These are phyloP conservation scores for Mrakia blollopis DNA, from an alignment of 768 basidiomycete species.

Conservation along the genomic window DNA sequence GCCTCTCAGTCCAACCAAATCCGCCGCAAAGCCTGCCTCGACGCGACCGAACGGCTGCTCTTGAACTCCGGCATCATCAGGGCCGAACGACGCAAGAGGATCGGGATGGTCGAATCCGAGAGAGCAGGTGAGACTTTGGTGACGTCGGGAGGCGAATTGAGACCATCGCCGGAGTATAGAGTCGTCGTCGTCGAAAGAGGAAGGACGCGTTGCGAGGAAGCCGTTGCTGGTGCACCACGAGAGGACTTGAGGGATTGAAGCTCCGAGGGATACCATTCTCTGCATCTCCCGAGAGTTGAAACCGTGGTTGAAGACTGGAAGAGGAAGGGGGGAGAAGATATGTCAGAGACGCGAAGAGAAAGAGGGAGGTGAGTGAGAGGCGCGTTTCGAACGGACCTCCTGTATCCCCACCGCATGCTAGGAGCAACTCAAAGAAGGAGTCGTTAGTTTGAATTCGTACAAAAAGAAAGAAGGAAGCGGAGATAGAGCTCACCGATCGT, in stretches of 20 bases:
- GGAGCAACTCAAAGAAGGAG: background rate
- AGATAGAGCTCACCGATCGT: conserved; percentile 43
- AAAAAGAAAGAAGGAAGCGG: background rate
- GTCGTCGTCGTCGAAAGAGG: background rate
- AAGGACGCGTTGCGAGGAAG: conserved; percentile 45
- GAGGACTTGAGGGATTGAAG: conserved; percentile 53
- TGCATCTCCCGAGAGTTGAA: conserved; percentile 59
- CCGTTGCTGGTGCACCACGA: conserved; percentile 59
- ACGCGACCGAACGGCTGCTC: conserved; percentile 58
- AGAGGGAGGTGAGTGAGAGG: too few relatives aligned
- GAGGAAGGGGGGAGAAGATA: background rate
- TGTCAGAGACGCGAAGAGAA: background rate
- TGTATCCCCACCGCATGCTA: conserved; percentile 61
- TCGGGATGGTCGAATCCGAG: background rate
- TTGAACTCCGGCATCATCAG: conserved; percentile 46
- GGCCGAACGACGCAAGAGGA: background rate
- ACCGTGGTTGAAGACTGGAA: conserved; percentile 56
- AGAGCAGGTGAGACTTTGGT: background rate
- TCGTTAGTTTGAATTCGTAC: background rate
- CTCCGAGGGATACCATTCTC: conserved; percentile 58
- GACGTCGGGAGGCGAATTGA: too few relatives aligned
- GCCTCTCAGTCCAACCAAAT: conserved; percentile 46
- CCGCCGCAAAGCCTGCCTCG: conserved; percentile 56
- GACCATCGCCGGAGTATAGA: background rate
- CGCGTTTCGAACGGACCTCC: conserved; percentile 40